These are phyloP conservation scores for Rasamsonia emersonii DNA, from an alignment of 2,329 filamentous ascomycete species.

Conservation along the genomic window DNA sequence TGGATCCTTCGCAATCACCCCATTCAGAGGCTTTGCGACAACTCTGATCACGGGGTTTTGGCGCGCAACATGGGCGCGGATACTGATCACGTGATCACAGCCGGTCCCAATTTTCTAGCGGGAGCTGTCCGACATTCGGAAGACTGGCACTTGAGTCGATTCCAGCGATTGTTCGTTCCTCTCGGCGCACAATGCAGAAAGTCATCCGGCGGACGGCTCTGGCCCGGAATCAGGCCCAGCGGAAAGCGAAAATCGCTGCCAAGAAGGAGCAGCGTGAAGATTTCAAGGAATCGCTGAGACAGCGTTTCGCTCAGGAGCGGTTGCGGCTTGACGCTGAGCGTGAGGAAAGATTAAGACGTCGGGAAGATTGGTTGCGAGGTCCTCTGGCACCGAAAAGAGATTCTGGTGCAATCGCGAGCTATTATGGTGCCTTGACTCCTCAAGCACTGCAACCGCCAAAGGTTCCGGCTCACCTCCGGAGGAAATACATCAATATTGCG, in stretches of 20 bases:
- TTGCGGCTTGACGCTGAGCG: constrained; percentile 31
- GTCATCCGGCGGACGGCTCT: constrained; percentile 57
- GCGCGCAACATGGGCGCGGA: too few relatives aligned
- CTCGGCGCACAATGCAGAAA: constrained; percentile 67
- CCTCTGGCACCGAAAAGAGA: constrained; percentile 70
- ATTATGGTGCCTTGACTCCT: constrained; percentile 49
- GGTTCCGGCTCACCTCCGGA: constrained; percentile 31
- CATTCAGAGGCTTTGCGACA: too few relatives aligned
- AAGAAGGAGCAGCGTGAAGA: constrained; percentile 32
- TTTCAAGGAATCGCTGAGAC: constrained; percentile 20
- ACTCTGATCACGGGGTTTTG: too few relatives aligned
- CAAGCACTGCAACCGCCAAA: constrained; percentile 28
- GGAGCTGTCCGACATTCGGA: too few relatives aligned
- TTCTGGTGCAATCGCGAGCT: constrained; percentile 49
- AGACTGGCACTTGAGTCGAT: too few relatives aligned
- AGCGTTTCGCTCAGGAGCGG: constrained; percentile 23
- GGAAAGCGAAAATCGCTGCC: constrained; percentile 37
- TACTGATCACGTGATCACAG: too few relatives aligned
- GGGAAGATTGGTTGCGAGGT: constrained; percentile 71
- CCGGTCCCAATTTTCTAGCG: too few relatives aligned
- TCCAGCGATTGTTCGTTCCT: too few relatives aligned
- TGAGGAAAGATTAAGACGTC: constrained; percentile 48
- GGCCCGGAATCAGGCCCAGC: constrained; percentile 55
- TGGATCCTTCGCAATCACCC: too few relatives aligned
- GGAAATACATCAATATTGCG: constrained; percentile 52